Conservation (phyloP, 2,329 filamentous ascomycete genomes). For the Teratosphaeria pseudoeucalypti region DNA sequence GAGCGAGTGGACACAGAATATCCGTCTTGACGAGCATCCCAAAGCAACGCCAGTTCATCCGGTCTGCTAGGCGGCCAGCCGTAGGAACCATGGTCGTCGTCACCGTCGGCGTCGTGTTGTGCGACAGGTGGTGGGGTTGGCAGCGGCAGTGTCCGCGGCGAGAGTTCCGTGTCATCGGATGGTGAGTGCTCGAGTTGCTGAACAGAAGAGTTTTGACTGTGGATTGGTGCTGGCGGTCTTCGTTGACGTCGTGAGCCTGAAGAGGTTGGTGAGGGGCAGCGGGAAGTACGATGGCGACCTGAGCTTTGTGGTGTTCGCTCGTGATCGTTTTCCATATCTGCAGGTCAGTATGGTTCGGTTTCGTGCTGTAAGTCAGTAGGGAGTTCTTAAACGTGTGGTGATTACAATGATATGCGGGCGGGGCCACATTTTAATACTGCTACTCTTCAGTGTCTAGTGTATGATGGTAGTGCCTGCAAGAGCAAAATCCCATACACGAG, state of each 20-base stretch:
- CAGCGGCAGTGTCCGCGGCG: background rate
- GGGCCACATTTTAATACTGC: background rate
- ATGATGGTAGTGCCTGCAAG: background rate
- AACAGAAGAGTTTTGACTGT: background rate
- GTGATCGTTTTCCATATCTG: background rate
- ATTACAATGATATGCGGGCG: background rate
- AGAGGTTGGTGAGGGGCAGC: background rate
- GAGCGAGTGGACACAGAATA: background rate
- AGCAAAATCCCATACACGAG: background rate
- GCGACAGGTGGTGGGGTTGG: background rate
- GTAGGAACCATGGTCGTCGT: background rate
- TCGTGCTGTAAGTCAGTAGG: background rate
- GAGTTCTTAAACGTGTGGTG: background rate
- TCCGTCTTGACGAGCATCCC: background rate
- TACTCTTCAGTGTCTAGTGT: background rate
- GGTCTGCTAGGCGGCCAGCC: background rate
- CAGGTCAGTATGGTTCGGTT: background rate
- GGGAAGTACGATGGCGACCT: background rate
- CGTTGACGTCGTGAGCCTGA: background rate
- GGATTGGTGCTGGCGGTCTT: background rate
- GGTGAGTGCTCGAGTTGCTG: background rate
- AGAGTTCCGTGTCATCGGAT: background rate
- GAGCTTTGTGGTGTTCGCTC: background rate
- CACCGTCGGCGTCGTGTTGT: background rate
- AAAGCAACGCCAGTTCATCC: background rate